phyloP scores from a whole-genome alignment of 495 filamentous ascomycete genomes.

The Daldinia loculata region DNA sequence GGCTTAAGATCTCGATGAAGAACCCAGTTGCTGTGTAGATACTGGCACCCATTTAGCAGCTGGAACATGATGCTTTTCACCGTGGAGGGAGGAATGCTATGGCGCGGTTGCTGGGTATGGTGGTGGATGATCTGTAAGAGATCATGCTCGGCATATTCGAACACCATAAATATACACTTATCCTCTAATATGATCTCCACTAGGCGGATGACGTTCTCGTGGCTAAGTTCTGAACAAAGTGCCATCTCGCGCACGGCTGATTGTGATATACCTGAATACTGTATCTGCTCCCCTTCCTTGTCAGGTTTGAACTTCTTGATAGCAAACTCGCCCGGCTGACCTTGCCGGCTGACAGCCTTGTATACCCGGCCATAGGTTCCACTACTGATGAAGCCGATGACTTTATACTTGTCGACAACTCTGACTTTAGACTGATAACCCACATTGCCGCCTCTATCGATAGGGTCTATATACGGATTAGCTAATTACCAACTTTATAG shows the following conservation, averaged over 20 bases:
- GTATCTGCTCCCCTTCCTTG: slow-evolving; percentile 92
- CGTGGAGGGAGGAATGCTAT: slow-evolving; percentile 85
- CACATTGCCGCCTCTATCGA: slow-evolving; percentile 56
- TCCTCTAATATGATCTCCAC: slow-evolving; percentile 97
- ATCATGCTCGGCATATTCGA: slow-evolving; percentile 98
- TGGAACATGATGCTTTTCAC: slow-evolving; percentile 95
- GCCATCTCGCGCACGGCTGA: slow-evolving; percentile 98
- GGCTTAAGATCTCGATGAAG: slow-evolving; percentile 96
- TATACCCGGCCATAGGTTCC: slow-evolving; percentile 99
- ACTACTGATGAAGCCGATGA: slow-evolving; percentile 97
- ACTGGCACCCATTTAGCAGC: slow-evolving; percentile 90
- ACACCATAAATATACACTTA: slow-evolving; percentile 99
- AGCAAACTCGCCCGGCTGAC: slow-evolving; percentile 79
- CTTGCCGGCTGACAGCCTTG: slow-evolving; percentile 85
- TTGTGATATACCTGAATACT: slow-evolving; percentile 98
- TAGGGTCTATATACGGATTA: slow-evolving; percentile 51
- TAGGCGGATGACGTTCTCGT: slow-evolving; percentile 88
- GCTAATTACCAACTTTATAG: slow-evolving; percentile 42
- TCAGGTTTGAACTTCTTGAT: slow-evolving; percentile 99
- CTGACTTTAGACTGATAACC: slow-evolving; percentile 86
- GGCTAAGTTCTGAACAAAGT: slow-evolving; percentile 91
- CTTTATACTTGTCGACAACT: slow-evolving; percentile 89
- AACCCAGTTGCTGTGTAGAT: slow-evolving; percentile 97
- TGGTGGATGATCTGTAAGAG: slow-evolving; percentile 98
- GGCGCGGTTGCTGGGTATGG: slow-evolving; percentile 86